phyloP scores from a whole-genome alignment of 2,329 filamentous ascomycete genomes.

The Calonectria pseudoreteaudii region DNA sequence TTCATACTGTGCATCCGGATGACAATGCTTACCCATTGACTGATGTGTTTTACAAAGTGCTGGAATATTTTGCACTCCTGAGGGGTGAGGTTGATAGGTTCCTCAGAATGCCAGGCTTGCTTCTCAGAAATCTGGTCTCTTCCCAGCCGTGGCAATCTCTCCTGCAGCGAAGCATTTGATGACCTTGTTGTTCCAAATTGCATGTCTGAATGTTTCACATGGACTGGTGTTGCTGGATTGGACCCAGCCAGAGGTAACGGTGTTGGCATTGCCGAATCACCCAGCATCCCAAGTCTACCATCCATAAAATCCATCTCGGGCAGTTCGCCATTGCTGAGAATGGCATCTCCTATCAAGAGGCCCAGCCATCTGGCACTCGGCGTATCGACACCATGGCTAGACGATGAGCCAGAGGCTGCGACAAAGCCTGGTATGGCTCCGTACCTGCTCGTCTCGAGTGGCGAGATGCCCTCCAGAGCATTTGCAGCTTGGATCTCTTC shows the following conservation, averaged over 20 bases:
- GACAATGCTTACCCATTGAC: slow-evolving; percentile 22
- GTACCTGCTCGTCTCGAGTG: not conserved
- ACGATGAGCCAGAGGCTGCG: slow-evolving; percentile 2
- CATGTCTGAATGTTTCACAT: not conserved
- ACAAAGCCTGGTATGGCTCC: not conserved
- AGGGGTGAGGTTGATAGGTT: not conserved
- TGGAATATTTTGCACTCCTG: slow-evolving; percentile 15
- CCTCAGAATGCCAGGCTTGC: slow-evolving; percentile 13
- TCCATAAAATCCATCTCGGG: not conserved
- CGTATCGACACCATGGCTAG: slow-evolving; percentile 1
- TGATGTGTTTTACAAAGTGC: slow-evolving; percentile 22
- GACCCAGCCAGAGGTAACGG: not conserved
- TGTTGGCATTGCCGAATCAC: slow-evolving; percentile 10
- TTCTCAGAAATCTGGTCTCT: slow-evolving; percentile 13
- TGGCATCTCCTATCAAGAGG: slow-evolving; percentile 26
- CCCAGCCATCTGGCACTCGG: slow-evolving; percentile 32
- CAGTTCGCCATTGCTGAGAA: not conserved
- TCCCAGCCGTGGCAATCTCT: not conserved
- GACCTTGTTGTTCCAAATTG: not conserved
- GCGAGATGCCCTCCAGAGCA: not conserved
- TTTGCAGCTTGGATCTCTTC: not conserved
- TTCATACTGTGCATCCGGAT: not conserved
- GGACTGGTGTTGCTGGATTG: not conserved
- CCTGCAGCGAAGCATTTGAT: slow-evolving; percentile 2
- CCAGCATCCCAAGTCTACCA: not conserved